phyloP scores from a whole-genome alignment of 2,329 filamentous ascomycete genomes.

The Sphaerostilbella broomeana region DNA sequence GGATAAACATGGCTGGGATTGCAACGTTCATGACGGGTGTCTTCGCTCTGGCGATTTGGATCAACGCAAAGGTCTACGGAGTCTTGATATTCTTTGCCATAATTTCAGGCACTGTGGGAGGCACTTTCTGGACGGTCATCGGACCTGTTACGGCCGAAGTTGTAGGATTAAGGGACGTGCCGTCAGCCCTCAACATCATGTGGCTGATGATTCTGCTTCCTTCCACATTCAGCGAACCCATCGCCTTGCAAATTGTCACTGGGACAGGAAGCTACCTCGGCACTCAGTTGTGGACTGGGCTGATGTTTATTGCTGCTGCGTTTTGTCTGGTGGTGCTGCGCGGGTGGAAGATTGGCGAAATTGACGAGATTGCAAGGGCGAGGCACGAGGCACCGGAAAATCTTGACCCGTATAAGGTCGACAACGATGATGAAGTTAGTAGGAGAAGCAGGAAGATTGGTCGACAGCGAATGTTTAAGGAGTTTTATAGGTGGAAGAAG shows the following conservation, averaged over 20 bases:
- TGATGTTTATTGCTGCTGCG: slow-evolving; percentile 51
- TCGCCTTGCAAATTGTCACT: slow-evolving; percentile 49
- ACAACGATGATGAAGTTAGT: slow-evolving; percentile 25
- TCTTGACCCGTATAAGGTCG: slow-evolving; percentile 25
- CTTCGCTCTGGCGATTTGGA: slow-evolving; percentile 66
- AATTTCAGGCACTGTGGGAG: slow-evolving; percentile 62
- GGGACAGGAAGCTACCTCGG: slow-evolving; percentile 42
- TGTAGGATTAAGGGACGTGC: slow-evolving; percentile 61
- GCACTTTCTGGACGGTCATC: slow-evolving; percentile 64
- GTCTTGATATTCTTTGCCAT: slow-evolving; percentile 66
- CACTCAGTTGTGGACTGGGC: slow-evolving; percentile 52
- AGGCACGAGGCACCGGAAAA: slow-evolving; percentile 24
- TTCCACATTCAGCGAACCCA: slow-evolving; percentile 60
- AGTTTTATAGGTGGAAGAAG: slow-evolving; percentile 24
- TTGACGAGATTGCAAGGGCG: slow-evolving; percentile 26
- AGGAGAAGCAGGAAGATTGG: slow-evolving; percentile 24
- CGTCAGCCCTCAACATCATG: slow-evolving; percentile 60
- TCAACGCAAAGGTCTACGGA: slow-evolving; percentile 55
- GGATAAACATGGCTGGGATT: slow-evolving; percentile 64
- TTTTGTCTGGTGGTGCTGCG: slow-evolving; percentile 27
- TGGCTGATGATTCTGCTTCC: slow-evolving; percentile 69
- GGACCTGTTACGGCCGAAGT: slow-evolving; percentile 68
- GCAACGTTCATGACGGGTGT: slow-evolving; percentile 60
- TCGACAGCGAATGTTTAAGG: slow-evolving; percentile 26
- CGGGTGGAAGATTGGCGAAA: slow-evolving; percentile 34